Percentiles rank a stretch among this genome's conserved stretches.
Evolutionary conservation across 2,329 filamentous ascomycete species (phyloP).

Genomic region (Fusarium sp.): DNA sequence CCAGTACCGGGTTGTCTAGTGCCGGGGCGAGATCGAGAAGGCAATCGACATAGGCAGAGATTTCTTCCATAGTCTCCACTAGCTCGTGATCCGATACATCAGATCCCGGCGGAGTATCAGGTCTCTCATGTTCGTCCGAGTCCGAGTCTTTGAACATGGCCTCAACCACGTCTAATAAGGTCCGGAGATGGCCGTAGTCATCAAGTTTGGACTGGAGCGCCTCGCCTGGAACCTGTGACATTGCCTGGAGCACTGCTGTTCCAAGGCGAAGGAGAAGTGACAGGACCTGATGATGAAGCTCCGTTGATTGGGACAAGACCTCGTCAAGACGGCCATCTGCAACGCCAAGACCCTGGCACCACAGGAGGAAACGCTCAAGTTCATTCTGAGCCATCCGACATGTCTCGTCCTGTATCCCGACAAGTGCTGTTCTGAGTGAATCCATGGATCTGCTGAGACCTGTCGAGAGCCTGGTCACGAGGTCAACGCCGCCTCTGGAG

Average conservation of each 20-base stretch:
- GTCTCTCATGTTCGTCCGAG: background rate
- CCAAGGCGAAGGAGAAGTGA: background rate
- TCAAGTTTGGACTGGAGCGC: too few species aligned
- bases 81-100: background rate
- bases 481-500: background rate
- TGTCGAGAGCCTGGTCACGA: background rate
- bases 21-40: background rate
- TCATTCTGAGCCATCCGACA: background rate
- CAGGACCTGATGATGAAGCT: background rate
- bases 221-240: too few species aligned
- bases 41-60: background rate
- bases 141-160: background rate
- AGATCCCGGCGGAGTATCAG: background rate
- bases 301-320: background rate
- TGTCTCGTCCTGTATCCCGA: background rate
- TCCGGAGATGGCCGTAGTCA: background rate
- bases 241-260: background rate
- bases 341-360: background rate
- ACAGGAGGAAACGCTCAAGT: background rate
- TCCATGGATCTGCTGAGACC: background rate
- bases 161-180: background rate
- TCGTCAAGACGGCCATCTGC: background rate
- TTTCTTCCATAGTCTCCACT: background rate
- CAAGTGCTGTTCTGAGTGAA: background rate
- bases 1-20: background rate